A percentile compares a stretch with the other conserved stretches of the same genome.
Conservation (phyloP, 2,329 filamentous ascomycete genomes). For the Fusarium mangiferae region DNA sequence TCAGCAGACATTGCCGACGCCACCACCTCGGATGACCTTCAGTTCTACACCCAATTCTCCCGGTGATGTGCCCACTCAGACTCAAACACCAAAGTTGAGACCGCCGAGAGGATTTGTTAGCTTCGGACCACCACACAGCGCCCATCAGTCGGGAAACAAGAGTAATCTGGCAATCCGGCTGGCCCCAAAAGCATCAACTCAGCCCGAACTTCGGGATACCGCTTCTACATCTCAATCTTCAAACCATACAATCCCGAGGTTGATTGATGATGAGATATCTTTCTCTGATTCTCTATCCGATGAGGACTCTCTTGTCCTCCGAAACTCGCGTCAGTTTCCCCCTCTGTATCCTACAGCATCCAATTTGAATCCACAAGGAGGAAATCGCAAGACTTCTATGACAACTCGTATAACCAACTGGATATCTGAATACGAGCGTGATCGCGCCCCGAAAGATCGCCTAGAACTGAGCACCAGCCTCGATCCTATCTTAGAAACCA, state of each 20-base stretch:
- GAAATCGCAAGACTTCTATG: slow-evolving; percentile 42
- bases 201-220: slow-evolving; percentile 1
- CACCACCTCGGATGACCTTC: slow-evolving; percentile 2
- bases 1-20: slow-evolving; percentile 4
- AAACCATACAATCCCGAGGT: slow-evolving; percentile 39
- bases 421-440: slow-evolving; percentile 48
- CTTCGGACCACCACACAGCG: not conserved
- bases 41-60: not conserved
- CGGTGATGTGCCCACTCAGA: not conserved
- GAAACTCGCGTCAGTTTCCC: slow-evolving; percentile 48
- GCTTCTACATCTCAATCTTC: slow-evolving; percentile 35
- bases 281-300: slow-evolving; percentile 42
- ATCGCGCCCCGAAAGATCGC: slow-evolving; percentile 37
- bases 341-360: slow-evolving; percentile 46
- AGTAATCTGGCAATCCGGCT: not conserved
- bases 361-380: slow-evolving; percentile 29
- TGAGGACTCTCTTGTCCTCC: slow-evolving; percentile 45
- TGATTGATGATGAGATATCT: slow-evolving; percentile 31
- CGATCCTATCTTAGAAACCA: slow-evolving; percentile 6
- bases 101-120: slow-evolving; percentile 2
- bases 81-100: not conserved
- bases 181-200: not conserved
- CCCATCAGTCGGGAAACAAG: not conserved
- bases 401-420: slow-evolving; percentile 49
- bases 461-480: slow-evolving; percentile 11